Conservation (phyloP, 2,329 filamentous ascomycete genomes). For the Microdochium trichocladiopsis region DNA sequence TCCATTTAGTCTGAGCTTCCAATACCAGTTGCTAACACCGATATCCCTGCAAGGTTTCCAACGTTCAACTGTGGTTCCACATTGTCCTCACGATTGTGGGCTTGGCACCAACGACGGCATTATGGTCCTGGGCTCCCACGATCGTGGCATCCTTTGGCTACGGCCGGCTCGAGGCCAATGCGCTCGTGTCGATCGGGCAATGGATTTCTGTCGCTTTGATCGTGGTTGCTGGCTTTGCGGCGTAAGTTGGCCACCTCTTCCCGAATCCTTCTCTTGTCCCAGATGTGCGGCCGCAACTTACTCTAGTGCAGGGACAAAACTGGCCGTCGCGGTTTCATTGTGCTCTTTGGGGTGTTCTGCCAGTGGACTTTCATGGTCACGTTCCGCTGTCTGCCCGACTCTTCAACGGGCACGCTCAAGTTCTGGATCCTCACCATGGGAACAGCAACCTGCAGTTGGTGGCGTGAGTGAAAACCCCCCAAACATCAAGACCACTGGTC, state of each 20-base stretch:
- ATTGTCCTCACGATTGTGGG: background rate
- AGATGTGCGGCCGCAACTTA: background rate
- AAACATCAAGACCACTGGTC: too few relatives aligned
- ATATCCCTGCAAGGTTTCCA: background rate
- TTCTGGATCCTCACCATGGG: background rate
- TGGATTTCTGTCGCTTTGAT: background rate
- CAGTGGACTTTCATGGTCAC: background rate
- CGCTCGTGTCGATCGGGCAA: constrained; percentile 1
- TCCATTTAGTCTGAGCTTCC: too few relatives aligned
- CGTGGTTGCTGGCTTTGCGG: background rate
- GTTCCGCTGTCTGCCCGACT: too few relatives aligned
- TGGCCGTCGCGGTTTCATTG: background rate
- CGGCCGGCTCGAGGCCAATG: constrained; percentile 1
- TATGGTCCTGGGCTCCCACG: background rate
- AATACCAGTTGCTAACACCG: too few relatives aligned
- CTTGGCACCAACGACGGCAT: background rate
- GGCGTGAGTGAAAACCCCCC: background rate
- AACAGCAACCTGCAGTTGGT: background rate
- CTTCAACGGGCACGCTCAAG: too few relatives aligned
- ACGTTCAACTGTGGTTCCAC: constrained; percentile 1
- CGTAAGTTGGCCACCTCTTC: background rate
- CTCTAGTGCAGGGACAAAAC: background rate
- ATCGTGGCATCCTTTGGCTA: constrained; percentile 1
- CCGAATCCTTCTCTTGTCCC: background rate
- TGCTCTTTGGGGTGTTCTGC: background rate